phyloP scores from a whole-genome alignment of 2,329 filamentous ascomycete species.

The Pseudogymnoascus sp. region DNA sequence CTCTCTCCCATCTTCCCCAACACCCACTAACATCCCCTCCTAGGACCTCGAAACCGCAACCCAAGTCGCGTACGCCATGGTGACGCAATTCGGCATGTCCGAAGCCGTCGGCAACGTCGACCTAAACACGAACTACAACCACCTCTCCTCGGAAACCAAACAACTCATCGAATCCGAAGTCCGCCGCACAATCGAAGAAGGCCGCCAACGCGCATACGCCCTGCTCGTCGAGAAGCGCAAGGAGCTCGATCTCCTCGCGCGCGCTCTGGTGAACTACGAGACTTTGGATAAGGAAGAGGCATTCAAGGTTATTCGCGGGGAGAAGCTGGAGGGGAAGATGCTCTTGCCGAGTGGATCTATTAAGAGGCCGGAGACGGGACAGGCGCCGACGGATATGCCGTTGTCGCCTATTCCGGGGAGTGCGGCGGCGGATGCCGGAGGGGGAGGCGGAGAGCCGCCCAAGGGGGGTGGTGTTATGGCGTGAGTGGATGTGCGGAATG shows the following conservation, averaged over 20 bases:
- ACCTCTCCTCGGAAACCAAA: slow-evolving; percentile 78
- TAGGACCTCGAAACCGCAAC: slow-evolving; percentile 82
- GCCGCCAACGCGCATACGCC: slow-evolving; percentile 61
- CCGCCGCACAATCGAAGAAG: slow-evolving; percentile 73
- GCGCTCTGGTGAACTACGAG: slow-evolving; percentile 89
- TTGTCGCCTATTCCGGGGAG: slow-evolving; percentile 10
- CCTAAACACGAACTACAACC: slow-evolving; percentile 69
- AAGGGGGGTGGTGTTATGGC: slow-evolving; percentile 10
- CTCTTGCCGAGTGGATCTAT: slow-evolving; percentile 52
- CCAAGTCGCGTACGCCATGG: slow-evolving; percentile 73
- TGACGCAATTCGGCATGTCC: slow-evolving; percentile 86
- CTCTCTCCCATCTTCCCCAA: background rate
- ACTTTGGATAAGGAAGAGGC: slow-evolving; percentile 85
- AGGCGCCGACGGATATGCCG: background rate
- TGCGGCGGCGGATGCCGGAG: background rate
- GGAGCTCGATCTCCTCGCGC: slow-evolving; percentile 79
- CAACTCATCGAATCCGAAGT: slow-evolving; percentile 83
- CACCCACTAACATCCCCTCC: background rate
- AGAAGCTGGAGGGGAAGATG: slow-evolving; percentile 65
- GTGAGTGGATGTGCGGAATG: background rate
- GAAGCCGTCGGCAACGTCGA: slow-evolving; percentile 82
- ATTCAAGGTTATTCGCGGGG: slow-evolving; percentile 78
- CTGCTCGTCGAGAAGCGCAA: slow-evolving; percentile 68
- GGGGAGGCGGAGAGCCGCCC: background rate
- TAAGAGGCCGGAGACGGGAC: slow-evolving; percentile 48